Conservation (phyloP, 768 basidiomycete species). For the Mycena vitilis region DNA sequence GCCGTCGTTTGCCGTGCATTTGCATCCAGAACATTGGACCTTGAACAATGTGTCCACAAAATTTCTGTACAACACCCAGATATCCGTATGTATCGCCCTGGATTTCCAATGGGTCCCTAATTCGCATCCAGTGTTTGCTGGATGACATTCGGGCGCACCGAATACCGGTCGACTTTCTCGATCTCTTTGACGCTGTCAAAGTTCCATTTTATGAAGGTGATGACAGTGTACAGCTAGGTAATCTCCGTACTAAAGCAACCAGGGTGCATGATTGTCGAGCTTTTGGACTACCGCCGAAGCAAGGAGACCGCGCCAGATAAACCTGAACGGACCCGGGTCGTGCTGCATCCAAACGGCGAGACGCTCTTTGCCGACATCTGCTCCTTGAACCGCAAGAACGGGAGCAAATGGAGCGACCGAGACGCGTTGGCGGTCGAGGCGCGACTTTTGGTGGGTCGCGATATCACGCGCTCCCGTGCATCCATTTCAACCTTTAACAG, state of each 20-base stretch:
- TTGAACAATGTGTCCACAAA: constrained; percentile 85
- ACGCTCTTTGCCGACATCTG: constrained; percentile 86
- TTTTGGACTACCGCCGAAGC: constrained; percentile 76
- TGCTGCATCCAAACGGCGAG: constrained; percentile 82
- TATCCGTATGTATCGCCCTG: constrained; percentile 57
- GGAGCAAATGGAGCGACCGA: constrained; percentile 73
- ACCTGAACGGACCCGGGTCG: constrained; percentile 74
- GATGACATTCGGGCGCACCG: constrained; percentile 87
- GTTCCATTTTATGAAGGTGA: constrained; percentile 89
- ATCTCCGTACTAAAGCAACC: constrained; percentile 5
- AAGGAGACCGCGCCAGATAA: constrained; percentile 70
- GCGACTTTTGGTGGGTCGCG: constrained; percentile 69
- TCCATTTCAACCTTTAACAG: constrained; percentile 50
- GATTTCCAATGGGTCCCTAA: background rate
- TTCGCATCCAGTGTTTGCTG: constrained; percentile 63
- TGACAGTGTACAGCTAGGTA: constrained; percentile 36
- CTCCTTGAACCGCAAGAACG: constrained; percentile 68
- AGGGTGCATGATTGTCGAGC: constrained; percentile 91
- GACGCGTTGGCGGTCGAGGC: constrained; percentile 83
- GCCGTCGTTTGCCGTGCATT: constrained; percentile 83
- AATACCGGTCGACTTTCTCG: constrained; percentile 88
- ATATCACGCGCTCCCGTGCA: constrained; percentile 16
- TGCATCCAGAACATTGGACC: constrained; percentile 85
- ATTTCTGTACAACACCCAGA: constrained; percentile 83
- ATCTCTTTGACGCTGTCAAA: constrained; percentile 77